Conservation (phyloP, 805 yeast species). For the Starmerella geochares region DNA sequence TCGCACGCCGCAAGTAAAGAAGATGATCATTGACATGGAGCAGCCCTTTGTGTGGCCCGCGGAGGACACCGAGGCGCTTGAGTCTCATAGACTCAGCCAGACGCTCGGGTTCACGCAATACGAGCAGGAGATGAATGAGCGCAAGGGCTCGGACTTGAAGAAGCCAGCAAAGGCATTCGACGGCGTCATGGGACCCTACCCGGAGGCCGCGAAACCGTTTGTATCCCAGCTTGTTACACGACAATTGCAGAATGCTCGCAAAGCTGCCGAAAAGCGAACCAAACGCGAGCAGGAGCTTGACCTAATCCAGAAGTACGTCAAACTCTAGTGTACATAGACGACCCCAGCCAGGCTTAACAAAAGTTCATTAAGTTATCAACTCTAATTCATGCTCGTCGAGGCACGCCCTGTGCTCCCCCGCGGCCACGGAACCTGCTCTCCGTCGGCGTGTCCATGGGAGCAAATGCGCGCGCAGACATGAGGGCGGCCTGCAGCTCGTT, state of each 20-base stretch:
- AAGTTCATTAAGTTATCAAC: not conserved
- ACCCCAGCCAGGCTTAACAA: not conserved
- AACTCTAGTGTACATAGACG: conserved; percentile 12
- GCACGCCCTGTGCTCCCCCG: conserved; percentile 25
- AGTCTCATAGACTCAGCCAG: conserved; percentile 21
- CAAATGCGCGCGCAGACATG: conserved; percentile 17
- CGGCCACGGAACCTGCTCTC: conserved; percentile 22
- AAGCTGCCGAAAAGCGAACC: conserved; percentile 29
- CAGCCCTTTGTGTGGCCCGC: conserved; percentile 95
- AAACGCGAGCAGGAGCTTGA: conserved; percentile 30
- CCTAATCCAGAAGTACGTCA: conserved; percentile 35
- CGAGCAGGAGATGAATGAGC: conserved; percentile 41
- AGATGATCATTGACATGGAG: conserved; percentile 93
- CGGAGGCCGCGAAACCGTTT: conserved; percentile 55
- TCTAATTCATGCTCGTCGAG: conserved; percentile 6
- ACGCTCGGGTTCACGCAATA: conserved; percentile 34
- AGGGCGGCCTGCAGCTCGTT: conserved; percentile 25
- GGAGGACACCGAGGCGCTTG: conserved; percentile 36
- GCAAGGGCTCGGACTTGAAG: conserved; percentile 53
- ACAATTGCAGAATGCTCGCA: conserved; percentile 40
- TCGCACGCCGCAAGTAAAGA: conserved; percentile 73
- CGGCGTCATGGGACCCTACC: conserved; percentile 55
- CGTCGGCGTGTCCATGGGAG: not conserved
- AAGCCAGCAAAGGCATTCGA: conserved; percentile 66
- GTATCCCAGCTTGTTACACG: conserved; percentile 43